A percentile compares a stretch with the other conserved stretches of the same genome.
These are phyloP conservation scores for Saturnispora serradocipensis DNA, from an alignment of 805 yeast species.

Conservation along the genomic window DNA sequence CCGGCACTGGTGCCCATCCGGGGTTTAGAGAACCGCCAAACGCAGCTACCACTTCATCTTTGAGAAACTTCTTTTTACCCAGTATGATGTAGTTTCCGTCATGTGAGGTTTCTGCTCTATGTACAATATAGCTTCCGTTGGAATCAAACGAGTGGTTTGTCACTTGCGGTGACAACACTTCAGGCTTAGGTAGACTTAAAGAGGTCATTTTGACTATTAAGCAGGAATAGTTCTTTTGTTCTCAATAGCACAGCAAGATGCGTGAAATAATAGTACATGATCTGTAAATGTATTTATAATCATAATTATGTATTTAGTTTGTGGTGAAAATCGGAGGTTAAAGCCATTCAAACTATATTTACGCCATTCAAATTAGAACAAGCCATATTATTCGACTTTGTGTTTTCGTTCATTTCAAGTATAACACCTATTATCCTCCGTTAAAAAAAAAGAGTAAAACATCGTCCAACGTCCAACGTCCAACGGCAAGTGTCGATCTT, in stretches of 20 bases:
- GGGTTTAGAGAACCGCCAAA: constrained; percentile 82
- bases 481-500: not conserved
- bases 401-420: too few species aligned
- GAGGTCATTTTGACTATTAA: not conserved
- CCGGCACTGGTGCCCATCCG: constrained; percentile 50
- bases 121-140: not conserved
- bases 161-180: not conserved
- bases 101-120: constrained; percentile 6
- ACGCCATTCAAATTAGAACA: not conserved
- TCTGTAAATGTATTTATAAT: not conserved
- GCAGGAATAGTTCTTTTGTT: too few species aligned
- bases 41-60: constrained; percentile 50
- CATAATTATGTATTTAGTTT: not conserved
- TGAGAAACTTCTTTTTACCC: constrained; percentile 62
- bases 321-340: not conserved
- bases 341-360: not conserved
- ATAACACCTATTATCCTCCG: too few species aligned
- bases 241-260: too few species aligned
- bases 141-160: not conserved
- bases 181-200: not conserved
- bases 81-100: constrained; percentile 60
- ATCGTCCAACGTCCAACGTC: too few species aligned
- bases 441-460: too few species aligned
- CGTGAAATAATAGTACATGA: not conserved
- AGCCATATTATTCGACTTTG: too few species aligned